Evolutionary conservation across 441 rosid species (phyloP).

Genomic region (Erodium texanum): DNA sequence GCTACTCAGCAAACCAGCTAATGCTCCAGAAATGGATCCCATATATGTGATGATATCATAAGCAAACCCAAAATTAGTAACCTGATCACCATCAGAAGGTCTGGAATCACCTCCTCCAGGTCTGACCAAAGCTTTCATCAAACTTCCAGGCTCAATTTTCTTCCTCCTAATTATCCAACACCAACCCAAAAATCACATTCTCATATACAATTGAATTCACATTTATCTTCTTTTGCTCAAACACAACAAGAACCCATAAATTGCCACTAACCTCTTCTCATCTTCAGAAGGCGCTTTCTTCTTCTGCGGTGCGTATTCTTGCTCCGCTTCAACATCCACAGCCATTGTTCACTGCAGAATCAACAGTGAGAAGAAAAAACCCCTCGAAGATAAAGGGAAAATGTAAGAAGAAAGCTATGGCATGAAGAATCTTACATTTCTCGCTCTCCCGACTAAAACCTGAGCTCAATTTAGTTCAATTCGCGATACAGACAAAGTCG

Average conservation of each 20-base stretch:
- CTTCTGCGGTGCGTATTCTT: constrained; percentile 28
- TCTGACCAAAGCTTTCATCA: constrained; percentile 85
- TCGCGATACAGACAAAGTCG: neutral
- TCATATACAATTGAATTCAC: neutral
- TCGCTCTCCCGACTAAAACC: neutral
- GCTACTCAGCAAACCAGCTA: neutral
- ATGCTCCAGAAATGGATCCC: too few relatives aligned
- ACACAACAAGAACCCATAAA: neutral
- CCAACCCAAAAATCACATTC: neutral
- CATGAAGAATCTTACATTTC: neutral
- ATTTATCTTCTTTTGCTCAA: neutral
- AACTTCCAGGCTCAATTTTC: constrained; percentile 79
- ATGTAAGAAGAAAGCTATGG: neutral
- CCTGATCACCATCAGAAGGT: constrained; percentile 97
- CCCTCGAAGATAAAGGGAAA: too few relatives aligned
- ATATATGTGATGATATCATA: constrained; percentile 3
- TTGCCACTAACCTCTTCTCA: constrained; percentile 39
- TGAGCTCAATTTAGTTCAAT: neutral
- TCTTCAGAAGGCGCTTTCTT: constrained; percentile 56
- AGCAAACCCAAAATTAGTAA: constrained; percentile 12
- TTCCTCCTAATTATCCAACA: constrained; percentile 46
- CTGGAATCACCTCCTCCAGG: constrained; percentile 83
- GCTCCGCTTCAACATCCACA: constrained; percentile 28
- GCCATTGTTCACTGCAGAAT: constrained; percentile 29
- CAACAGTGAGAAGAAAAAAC: neutral